Base-by-base conservation (phyloP, 2,329 filamentous ascomycete genomes). In the Botrytis sinoallii region DNA sequence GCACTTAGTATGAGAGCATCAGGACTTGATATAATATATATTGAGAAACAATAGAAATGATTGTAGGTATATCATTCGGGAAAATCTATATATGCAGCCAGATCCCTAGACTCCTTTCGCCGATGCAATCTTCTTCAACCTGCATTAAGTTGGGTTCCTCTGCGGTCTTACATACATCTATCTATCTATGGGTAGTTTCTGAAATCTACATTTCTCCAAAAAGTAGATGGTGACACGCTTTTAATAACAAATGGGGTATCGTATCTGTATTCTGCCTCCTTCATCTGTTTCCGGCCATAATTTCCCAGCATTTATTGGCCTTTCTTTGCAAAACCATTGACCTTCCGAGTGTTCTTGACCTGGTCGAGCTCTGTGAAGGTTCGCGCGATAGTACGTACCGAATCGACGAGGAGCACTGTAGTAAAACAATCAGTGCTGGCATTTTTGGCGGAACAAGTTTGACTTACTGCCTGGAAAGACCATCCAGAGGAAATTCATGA, bases 401-500 rank as follows among this genome's bases (percentile, higher is more conserved):
- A 84, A 75, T 81, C 81, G 29, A 80, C 81, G 4, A 84, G 77
- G 22, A 84, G 77, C 22, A 81, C 77, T 78, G 40, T 8, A n/a
- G 20, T 48, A 25, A 35, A 44, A 42, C 18, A 32, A 32, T 75
- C 32, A 75, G 61, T 42, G 29, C 29, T 42, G 29, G 44, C 20
- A 29, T 38, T 57, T 4, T 22, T 4, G 42, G 3, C 20, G 29
- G 14, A 29, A 57, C 3, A 46, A 44, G 72, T 14, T 55, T 46
- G 52, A 85, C 87, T 82, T 79, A 89, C 88, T 78, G 7, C 83
- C 78, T 16, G 89, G 89, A 32, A 90, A 84, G 6, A 89, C 76
- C 12, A 84, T 88, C 89, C 89, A 91, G 1, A 89, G 88, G 52
- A 86, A 80, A 78, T 91, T 91, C 79, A 90, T 86, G 14, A 87